These are phyloP conservation scores for Plasmodium gonderi DNA, from an alignment of 169 alveolate genomes.

Conservation along the genomic window DNA sequence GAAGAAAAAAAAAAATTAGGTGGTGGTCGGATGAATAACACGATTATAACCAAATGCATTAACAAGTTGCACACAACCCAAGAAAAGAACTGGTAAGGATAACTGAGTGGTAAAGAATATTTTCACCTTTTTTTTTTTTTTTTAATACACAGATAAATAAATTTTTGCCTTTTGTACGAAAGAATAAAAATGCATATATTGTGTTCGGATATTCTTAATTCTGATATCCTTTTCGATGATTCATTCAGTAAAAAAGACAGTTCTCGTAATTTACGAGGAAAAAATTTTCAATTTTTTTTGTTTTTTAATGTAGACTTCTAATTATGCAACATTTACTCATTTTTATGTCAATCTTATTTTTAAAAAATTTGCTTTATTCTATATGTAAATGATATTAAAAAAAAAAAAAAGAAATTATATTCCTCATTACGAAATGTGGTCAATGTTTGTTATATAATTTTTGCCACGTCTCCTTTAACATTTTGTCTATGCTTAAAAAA, in stretches of 20 bases:
- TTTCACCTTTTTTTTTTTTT: too few species aligned
- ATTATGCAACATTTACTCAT: not conserved
- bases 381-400: not conserved
- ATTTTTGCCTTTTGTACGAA: too few species aligned
- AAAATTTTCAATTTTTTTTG: too few species aligned
- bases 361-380: not conserved
- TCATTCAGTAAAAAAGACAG: not conserved
- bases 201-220: not conserved
- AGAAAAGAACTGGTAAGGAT: too few species aligned
- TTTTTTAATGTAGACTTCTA: too few species aligned
- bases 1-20: not conserved
- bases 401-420: not conserved
- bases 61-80: not conserved
- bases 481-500: not conserved
- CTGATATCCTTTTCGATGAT: not conserved
- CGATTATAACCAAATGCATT: not conserved
- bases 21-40: not conserved
- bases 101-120: too few species aligned
- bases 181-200: not conserved
- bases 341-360: not conserved
- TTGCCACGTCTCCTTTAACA: not conserved
- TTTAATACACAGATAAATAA: too few species aligned
- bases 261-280: too few species aligned
- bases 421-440: not conserved
- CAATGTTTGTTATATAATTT: not conserved